phyloP scores from a whole-genome alignment of 78 protist species.

The Isochrysis galbana region DNA sequence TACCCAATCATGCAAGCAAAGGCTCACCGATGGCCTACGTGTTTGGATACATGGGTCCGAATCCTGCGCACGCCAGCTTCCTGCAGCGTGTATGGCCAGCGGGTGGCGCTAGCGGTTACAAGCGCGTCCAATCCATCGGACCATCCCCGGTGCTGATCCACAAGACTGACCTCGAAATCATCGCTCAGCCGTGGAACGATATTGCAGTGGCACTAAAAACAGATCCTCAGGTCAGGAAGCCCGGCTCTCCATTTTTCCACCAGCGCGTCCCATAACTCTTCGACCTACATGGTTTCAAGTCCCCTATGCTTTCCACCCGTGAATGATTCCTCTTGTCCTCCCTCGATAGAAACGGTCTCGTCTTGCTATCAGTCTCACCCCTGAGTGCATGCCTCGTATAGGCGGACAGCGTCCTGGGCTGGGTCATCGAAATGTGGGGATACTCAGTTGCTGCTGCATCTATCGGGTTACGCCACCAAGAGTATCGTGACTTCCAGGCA shows the following conservation, averaged over 20 bases:
- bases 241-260: background rate
- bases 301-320: too few species aligned
- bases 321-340: too few species aligned
- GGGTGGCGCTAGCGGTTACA: background rate
- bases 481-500: background rate
- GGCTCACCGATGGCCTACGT: constrained; percentile 25
- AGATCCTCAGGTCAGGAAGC: background rate
- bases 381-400: background rate
- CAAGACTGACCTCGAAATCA: background rate
- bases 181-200: background rate
- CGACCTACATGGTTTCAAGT: background rate
- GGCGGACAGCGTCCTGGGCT: background rate
- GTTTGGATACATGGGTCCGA: constrained; percentile 13
- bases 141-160: constrained; percentile 19
- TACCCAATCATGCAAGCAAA: background rate
- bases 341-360: too few species aligned
- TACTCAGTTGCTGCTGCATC: background rate
- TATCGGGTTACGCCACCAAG: background rate
- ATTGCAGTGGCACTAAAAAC: background rate
- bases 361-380: too few species aligned
- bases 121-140: constrained; percentile 8
- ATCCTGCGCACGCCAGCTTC: background rate
- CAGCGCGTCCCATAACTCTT: background rate
- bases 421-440: constrained; percentile 37
- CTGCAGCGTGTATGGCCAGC: background rate